phyloP scores from a whole-genome alignment of 345 rosid species.

The Balakata baccata region DNA sequence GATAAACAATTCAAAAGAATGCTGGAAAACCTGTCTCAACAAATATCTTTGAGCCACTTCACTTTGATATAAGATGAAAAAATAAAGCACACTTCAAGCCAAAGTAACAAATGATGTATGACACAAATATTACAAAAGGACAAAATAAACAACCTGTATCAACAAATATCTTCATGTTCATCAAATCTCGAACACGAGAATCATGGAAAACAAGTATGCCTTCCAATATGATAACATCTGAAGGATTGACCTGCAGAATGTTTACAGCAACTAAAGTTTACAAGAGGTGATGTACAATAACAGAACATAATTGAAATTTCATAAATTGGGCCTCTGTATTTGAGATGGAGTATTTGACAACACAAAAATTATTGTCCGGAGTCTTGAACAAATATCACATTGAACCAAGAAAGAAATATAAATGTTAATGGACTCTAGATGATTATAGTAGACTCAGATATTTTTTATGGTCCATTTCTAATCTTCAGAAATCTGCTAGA shows the following conservation, averaged over 20 bases:
- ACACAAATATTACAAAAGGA: background rate
- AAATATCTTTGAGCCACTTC: background rate
- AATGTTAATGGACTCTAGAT: background rate
- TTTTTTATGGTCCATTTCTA: background rate
- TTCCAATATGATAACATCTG: constrained; percentile 90
- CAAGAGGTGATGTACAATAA: no score
- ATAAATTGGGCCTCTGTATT: background rate
- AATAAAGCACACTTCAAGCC: background rate
- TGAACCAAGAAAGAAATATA: background rate
- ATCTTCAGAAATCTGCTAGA: background rate
- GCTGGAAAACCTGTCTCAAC: background rate
- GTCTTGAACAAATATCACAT: no score
- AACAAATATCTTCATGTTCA: constrained; percentile 98
- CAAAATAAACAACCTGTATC: constrained; percentile 69
- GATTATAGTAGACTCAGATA: background rate
- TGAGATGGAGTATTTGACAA: no score
- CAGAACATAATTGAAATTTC: background rate
- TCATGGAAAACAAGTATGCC: constrained; percentile 95
- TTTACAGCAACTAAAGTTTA: no score
- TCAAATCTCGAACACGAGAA: constrained; percentile 73
- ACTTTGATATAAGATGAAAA: background rate
- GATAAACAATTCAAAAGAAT: background rate
- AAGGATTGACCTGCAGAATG: constrained; percentile 77
- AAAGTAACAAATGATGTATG: background rate
- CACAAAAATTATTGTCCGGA: no score